Evolutionary conservation across 2,329 filamentous ascomycete genomes (phyloP).

Genomic region (Diaporthe amygdali): DNA sequence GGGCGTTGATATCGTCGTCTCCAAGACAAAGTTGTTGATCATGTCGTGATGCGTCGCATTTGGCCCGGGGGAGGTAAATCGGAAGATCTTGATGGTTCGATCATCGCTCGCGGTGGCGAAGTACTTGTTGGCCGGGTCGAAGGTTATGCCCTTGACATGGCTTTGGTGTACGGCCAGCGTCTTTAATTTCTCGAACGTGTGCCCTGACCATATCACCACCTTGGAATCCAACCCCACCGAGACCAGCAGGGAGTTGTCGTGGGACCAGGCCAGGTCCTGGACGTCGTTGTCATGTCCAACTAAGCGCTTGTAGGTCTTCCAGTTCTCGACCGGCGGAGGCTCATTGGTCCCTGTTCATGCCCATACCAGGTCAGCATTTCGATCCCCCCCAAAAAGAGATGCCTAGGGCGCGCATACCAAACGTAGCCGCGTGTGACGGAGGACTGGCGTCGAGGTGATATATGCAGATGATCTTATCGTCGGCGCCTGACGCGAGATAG

Average conservation of each 20-base stretch:
- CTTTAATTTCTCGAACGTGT: conserved; percentile 98
- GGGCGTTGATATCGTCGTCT: conserved; percentile 86
- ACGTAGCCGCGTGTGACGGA: conserved; percentile 76
- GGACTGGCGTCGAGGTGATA: conserved; percentile 88
- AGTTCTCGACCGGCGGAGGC: conserved; percentile 92
- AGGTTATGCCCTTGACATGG: conserved; percentile 98
- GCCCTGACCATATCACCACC: conserved; percentile 96
- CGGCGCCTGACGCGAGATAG: conserved; percentile 94
- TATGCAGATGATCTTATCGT: conserved; percentile 98
- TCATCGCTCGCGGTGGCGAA: conserved; percentile 98
- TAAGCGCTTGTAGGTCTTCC: conserved; percentile 91
- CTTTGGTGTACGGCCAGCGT: conserved; percentile 91
- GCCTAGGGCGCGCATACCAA: conserved; percentile 61
- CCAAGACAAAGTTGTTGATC: conserved; percentile 93
- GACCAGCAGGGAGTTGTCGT: conserved; percentile 92
- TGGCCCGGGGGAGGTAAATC: conserved; percentile 87
- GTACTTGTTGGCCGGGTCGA: conserved; percentile 98
- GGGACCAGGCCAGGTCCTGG: conserved; percentile 96
- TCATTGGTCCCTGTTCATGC: conserved; percentile 73
- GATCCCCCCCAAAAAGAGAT: neutral
- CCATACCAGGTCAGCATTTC: neutral
- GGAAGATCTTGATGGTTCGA: conserved; percentile 93
- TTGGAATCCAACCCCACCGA: conserved; percentile 98
- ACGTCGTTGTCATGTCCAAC: conserved; percentile 99
- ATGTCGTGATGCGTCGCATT: conserved; percentile 95